These are phyloP conservation scores for Cordia subcordata DNA, from an alignment of 257 asterid species.

Conservation along the genomic window DNA sequence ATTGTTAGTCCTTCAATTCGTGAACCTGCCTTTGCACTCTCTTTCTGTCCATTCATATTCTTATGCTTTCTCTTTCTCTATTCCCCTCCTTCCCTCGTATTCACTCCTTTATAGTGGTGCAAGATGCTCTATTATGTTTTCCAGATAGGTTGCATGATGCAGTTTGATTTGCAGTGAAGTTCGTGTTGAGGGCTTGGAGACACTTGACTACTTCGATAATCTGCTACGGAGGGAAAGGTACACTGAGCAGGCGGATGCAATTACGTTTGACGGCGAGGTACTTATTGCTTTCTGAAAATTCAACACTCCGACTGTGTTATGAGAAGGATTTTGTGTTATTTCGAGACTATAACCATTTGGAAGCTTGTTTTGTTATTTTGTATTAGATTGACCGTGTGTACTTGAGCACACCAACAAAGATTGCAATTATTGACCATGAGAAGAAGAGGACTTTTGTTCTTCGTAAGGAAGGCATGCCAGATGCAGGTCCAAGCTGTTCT, in stretches of 20 bases:
- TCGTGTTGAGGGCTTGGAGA: constrained; percentile 92
- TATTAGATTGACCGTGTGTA: constrained; percentile 72
- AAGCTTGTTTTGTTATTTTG: constrained; percentile 7
- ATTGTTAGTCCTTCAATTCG: too few relatives aligned
- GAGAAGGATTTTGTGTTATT: background rate
- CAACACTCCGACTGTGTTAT: constrained; percentile 6
- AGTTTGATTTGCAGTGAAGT: constrained; percentile 85
- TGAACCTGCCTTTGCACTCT: too few relatives aligned
- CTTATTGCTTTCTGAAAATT: constrained; percentile 3
- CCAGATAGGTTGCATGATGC: constrained; percentile 34
- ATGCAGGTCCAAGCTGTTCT: constrained; percentile 49
- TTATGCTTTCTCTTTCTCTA: constrained; percentile 4
- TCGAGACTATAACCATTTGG: background rate
- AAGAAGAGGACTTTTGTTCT: constrained; percentile 74
- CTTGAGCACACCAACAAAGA: constrained; percentile 73
- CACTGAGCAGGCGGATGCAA: constrained; percentile 91
- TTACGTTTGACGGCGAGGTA: constrained; percentile 88
- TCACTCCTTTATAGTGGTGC: background rate
- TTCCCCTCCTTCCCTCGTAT: constrained; percentile 4
- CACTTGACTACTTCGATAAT: constrained; percentile 78
- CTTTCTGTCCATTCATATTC: too few relatives aligned
- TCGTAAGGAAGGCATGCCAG: constrained; percentile 80
- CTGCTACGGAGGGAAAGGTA: constrained; percentile 54
- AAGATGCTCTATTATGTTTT: constrained; percentile 23
- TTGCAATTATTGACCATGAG: constrained; percentile 84